Conservation (phyloP, 2,329 filamentous ascomycete species). For the Epichloe uncinata region DNA sequence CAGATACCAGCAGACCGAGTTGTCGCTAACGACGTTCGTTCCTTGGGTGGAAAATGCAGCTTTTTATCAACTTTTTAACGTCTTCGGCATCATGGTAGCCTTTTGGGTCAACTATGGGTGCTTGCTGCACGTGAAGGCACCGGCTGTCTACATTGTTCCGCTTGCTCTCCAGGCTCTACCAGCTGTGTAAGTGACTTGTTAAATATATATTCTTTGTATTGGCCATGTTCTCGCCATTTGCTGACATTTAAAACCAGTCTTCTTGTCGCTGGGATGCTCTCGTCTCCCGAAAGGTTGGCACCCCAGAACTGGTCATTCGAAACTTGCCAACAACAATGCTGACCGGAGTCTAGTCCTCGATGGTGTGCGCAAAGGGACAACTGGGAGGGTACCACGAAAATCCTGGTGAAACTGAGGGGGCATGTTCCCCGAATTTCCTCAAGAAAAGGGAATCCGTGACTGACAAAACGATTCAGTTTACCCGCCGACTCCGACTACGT, state of each 20-base stretch:
- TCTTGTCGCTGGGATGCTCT: constrained; percentile 45
- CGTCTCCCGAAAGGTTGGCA: constrained; percentile 36
- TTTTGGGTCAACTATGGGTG: constrained; percentile 41
- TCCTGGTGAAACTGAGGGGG: constrained; percentile 38
- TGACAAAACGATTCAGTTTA: constrained; percentile 22
- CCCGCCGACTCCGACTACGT: constrained; percentile 41
- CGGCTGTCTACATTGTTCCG: constrained; percentile 45
- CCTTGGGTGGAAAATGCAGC: constrained; percentile 12
- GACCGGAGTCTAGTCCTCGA: constrained; percentile 38
- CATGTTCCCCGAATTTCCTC: constrained; percentile 6
- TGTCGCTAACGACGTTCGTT: neutral
- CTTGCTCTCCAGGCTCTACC: constrained; percentile 52
- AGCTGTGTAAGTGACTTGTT: constrained; percentile 29
- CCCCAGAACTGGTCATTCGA: neutral
- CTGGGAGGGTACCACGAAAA: constrained; percentile 47
- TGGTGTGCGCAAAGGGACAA: constrained; percentile 55
- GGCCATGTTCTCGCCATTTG: too few species aligned
- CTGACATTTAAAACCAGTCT: constrained; percentile 16
- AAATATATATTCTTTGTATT: neutral
- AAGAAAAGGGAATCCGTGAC: neutral
- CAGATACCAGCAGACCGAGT: neutral
- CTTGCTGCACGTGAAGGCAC: constrained; percentile 30
- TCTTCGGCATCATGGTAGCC: constrained; percentile 28
- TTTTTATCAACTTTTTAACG: constrained; percentile 37
- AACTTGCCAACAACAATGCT: neutral